Base-by-base conservation (phyloP, 148 eudicot species). In the Dysphania ambrosioides region DNA sequence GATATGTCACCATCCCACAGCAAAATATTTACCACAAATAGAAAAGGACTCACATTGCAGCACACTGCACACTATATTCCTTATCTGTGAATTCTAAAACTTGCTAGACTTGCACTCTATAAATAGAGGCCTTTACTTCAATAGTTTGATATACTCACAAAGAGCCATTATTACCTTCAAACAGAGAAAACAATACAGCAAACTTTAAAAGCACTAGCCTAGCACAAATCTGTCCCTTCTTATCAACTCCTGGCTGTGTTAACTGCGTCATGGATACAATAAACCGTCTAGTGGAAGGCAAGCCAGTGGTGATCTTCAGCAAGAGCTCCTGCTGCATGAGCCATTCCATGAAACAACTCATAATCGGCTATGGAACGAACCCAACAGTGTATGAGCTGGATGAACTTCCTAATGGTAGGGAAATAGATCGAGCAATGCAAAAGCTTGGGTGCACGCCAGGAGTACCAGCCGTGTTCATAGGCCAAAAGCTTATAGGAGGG, bases 381-480 rank as follows among this genome's bases (percentile, higher is more conserved):
- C 80, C 80, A 31, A 72, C 76, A 63, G 77, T 84, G 9, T 81
- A 78, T 68, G 87, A 84, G 78, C 82, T 84, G 8, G 84, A 84
- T 64, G 79, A 81, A 68, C 76, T 79, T 71, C 78, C 84, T 13
- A 81, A 73, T 56, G 84, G 87, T 57, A 68, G 76, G 2, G 87
- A 84, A 44, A 73, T 84, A 74, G 87, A 84, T 40, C 75, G 76
- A 68, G 82, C 84, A 27, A 74, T 84, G 44, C 76, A 75, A 30
- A 81, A 73, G 84, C 84, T 81, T 8, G 80, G 84, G 36, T 79
- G 87, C 69, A 78, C 64, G 69, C 80, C 82, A 68, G 65, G 79
- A 35, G 81, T 79, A 32, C 84, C 84, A 62, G 86, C 86, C 36
- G 82, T 78, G 49, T 84, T 80, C 64, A 84, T 84, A 53, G 86